Base-by-base conservation (phyloP, 1,284 basidiomycete species). In the Cutaneotrichosporon sp. region DNA sequence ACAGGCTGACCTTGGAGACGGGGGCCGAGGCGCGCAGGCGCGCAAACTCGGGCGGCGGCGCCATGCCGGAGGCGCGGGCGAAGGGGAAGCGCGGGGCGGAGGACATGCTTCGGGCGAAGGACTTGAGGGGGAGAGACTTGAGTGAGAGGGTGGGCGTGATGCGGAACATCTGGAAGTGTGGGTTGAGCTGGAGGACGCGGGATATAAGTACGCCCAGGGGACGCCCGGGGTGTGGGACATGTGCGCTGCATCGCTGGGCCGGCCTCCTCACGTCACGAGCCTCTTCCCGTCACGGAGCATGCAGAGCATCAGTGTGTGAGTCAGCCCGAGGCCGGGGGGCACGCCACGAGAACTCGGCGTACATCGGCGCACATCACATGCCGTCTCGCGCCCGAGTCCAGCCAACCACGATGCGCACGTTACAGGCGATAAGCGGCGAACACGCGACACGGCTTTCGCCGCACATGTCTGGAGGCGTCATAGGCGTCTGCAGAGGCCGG, bases 1-100 rank as follows among this genome's bases (percentile, higher is more conserved):
- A 62, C 10, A 62, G 60, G 43, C 45, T 27, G 33, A 62, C 27
- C 34, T 50, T 20, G 14, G 60, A 62, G 20, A 62, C 60, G 45
- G 60, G 60, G 20, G 57, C 46, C 10, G 60, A 58, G 3, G 31
- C 43, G 27, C 60, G 60, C 9, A 62, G 60, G 0, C 7, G 11
- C 1, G 60, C 60, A 34, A 62, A 62, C 51, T 57, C 55, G 51
- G 56, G 34, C 6, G 60, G 60, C n/a, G 60, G 60, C 45, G 47
- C 56, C 60, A 62, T 62, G n/a, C 60, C 60, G 9, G 45, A 49
- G 4, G 60, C 51, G 45, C 60, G 60, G 18, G n/a, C 16, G 55
- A 62, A 62, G 33, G 60, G 60, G 45, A 62, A 62, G 6, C 18
- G 25, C 1, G 47, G 47, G 7, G 47, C 25, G 18, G 24, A n/a